Evolutionary conservation across 768 basidiomycete species (phyloP), one percentile per base, ranked within the genome.

Genomic region (Gloeopeniophorella convolvens): DNA sequence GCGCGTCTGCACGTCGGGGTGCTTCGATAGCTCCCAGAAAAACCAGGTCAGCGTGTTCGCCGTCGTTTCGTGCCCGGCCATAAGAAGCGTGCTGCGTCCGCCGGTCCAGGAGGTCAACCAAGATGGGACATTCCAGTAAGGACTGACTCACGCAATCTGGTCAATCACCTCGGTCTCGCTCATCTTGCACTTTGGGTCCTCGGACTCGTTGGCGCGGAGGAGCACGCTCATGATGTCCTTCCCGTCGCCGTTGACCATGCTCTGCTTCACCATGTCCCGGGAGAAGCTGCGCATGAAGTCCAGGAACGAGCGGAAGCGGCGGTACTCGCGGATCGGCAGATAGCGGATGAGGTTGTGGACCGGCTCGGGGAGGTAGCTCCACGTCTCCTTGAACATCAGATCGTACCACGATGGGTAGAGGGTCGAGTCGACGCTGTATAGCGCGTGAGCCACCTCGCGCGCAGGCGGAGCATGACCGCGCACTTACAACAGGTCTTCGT

Each of bases 401-500:
- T 28, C 42, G 4, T 36, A 20, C 13, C 26, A 20, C 3, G 44
- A 21, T 0, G 55, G 50, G 16, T 50, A 50, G 8, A 51, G 34
- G 11, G 27, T 15, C 3, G 44, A 39, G 21, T 39, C 52, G 24
- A 37, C 8, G 18, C 34, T 48, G 6, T 20, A 26, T 26, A 11
- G 4, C 6, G 27, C 12, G 21, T 37, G 7, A 33, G 8, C 7
- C n/a, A n/a, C n/a, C n/a, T n/a, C n/a, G n/a, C n/a, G 21, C 8
- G 7, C 26, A 34, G 31, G 13, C 26, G 8, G 13, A 24, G 5
- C 6, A 21, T 8, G 6, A 40, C 27, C 9, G 26, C n/a, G 23
- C 9, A 7, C 62, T 13, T 41, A 62, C 62, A 61, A 61, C 48
- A 62, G 49, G 37, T 59, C 53, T 26, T 60, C 58, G 39, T 57